Conservation (phyloP, 1,284 basidiomycete species). For the Anthracocystis walkeri region DNA sequence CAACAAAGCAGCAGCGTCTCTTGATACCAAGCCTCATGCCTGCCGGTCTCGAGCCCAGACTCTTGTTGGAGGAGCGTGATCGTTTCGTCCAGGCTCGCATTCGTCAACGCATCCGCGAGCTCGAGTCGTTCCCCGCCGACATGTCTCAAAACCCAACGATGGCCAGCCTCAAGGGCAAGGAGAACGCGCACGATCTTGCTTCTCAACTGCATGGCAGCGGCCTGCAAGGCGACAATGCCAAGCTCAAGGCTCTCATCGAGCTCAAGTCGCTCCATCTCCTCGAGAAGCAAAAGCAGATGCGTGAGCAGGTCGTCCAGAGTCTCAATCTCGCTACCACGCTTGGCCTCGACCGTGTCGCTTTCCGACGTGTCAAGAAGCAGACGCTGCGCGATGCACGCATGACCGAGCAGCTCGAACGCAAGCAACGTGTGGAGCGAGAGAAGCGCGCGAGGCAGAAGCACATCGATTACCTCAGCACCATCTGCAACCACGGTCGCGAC, state of each 20-base stretch:
- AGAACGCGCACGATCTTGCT: slow-evolving; percentile 37
- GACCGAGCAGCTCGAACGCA: slow-evolving; percentile 90
- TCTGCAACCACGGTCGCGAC: slow-evolving; percentile 86
- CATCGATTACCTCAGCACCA: slow-evolving; percentile 89
- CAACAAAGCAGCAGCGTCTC: slow-evolving; percentile 81
- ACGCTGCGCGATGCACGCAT: slow-evolving; percentile 88
- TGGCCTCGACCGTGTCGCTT: slow-evolving; percentile 86
- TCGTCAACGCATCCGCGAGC: slow-evolving; percentile 86
- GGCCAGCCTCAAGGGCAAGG: slow-evolving; percentile 47
- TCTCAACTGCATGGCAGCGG: slow-evolving; percentile 31
- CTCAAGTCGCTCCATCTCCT: slow-evolving; percentile 91
- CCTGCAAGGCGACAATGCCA: slow-evolving; percentile 74
- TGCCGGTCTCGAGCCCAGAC: slow-evolving; percentile 89
- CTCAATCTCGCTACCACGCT: slow-evolving; percentile 90
- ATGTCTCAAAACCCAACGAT: slow-evolving; percentile 71
- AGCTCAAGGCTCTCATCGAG: slow-evolving; percentile 91
- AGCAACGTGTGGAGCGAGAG: slow-evolving; percentile 92
- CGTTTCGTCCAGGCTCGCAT: slow-evolving; percentile 90
- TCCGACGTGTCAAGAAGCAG: slow-evolving; percentile 88
- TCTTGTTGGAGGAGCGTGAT: slow-evolving; percentile 90
- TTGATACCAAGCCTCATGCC: slow-evolving; percentile 91
- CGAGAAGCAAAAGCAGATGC: slow-evolving; percentile 87
- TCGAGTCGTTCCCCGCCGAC: slow-evolving; percentile 85
- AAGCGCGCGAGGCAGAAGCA: slow-evolving; percentile 95
- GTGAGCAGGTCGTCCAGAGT: slow-evolving; percentile 86